Percentiles rank a stretch among this genome's conserved stretches.
These are phyloP conservation scores for Dactylellina cionopaga DNA, from an alignment of 2,329 filamentous ascomycete genomes.

Conservation along the genomic window DNA sequence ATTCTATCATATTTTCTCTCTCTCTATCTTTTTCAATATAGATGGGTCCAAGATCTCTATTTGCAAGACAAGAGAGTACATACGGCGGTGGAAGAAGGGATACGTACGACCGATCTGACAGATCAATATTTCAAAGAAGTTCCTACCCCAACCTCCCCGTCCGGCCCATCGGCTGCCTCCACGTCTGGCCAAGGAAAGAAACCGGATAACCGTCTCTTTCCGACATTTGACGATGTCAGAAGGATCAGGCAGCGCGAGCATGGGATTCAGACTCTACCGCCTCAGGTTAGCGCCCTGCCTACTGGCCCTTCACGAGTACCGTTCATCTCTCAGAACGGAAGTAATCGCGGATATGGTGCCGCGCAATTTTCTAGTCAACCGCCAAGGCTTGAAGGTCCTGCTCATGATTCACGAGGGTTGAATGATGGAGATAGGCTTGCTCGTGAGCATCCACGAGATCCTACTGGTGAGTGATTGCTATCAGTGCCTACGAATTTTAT, in stretches of 20 bases:
- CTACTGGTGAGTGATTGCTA: constrained; percentile 9
- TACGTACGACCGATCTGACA: constrained; percentile 45
- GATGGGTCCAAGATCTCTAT: constrained; percentile 30
- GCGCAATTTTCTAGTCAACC: not conserved
- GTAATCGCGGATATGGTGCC: constrained; percentile 8
- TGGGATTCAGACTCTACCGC: not conserved
- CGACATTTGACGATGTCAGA: constrained; percentile 27
- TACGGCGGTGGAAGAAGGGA: constrained; percentile 13
- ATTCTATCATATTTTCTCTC: not conserved
- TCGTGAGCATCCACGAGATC: constrained; percentile 9
- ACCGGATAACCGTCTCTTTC: not conserved
- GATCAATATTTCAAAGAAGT: constrained; percentile 11
- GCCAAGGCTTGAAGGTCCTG: constrained; percentile 25
- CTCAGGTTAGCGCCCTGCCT: not conserved
- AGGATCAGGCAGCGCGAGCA: not conserved
- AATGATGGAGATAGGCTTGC: constrained; percentile 32
- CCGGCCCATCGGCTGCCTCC: not conserved
- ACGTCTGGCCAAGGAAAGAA: not conserved
- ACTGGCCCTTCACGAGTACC: not conserved
- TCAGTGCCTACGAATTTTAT: no score
- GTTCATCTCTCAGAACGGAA: not conserved
- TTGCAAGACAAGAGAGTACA: not conserved
- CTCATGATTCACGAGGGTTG: constrained; percentile 19
- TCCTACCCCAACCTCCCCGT: not conserved
- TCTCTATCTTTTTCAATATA: not conserved